Evolutionary conservation across 768 basidiomycete genomes (phyloP).

Genomic region (Omphalotus guepiniiformis): DNA sequence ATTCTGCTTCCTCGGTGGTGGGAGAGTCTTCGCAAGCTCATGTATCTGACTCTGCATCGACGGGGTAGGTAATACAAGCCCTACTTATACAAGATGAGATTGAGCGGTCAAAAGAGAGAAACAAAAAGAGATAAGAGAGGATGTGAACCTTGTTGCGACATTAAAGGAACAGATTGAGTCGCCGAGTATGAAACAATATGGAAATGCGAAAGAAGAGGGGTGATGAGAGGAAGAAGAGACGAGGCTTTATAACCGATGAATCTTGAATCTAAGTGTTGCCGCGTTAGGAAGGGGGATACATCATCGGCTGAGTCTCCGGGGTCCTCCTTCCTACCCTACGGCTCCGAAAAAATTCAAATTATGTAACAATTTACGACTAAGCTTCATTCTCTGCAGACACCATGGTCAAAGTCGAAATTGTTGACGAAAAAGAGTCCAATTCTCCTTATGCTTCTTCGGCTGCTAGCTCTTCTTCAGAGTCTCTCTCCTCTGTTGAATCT

Average conservation of each 20-base stretch:
- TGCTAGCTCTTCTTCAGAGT: conserved; percentile 63
- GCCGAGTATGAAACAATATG: neutral
- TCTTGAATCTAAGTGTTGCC: too few species aligned
- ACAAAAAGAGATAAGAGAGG: neutral
- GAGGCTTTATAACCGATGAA: conserved; percentile 5
- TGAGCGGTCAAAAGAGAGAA: neutral
- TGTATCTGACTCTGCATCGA: conserved; percentile 79
- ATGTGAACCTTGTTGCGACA: conserved; percentile 3
- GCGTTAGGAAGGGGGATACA: too few species aligned
- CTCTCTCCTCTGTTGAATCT: conserved; percentile 78
- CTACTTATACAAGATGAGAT: conserved; percentile 28
- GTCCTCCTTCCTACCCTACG: neutral
- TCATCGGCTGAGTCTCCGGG: neutral
- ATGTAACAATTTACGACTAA: neutral
- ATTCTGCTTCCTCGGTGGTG: conserved; percentile 88
- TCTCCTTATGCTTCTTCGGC: conserved; percentile 80
- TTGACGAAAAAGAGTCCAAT: conserved; percentile 63
- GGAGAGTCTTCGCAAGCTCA: conserved; percentile 73
- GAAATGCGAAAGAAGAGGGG: neutral
- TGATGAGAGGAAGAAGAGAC: neutral
- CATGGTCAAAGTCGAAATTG: conserved; percentile 95
- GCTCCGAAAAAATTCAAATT: conserved; percentile 1
- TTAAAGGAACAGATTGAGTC: neutral
- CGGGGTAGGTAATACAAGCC: conserved; percentile 57
- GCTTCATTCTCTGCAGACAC: conserved; percentile 15